Percentiles rank a stretch among this genome's conserved stretches.
These are phyloP conservation scores for Leersia perrieri DNA, from an alignment of 176 grass and related monocot genomes.

Conservation along the genomic window DNA sequence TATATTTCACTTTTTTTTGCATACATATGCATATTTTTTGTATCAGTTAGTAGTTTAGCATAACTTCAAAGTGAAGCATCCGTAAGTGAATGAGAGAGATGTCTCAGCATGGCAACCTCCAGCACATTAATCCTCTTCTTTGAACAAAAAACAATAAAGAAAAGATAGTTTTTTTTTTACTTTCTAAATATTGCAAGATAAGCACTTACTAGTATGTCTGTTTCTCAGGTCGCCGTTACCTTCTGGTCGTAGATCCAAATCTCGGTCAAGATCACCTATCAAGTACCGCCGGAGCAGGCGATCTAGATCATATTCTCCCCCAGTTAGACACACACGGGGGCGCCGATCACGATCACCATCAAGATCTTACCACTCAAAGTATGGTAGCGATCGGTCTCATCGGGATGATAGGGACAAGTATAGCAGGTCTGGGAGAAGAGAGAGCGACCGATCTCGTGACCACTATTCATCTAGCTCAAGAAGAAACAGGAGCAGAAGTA, in stretches of 20 bases:
- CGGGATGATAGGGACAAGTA: slow-evolving; percentile 66
- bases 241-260: slow-evolving; percentile 51
- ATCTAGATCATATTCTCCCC: slow-evolving; percentile 71
- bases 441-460: slow-evolving; percentile 45
- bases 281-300: slow-evolving; percentile 73
- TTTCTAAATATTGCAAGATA: background rate
- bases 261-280: slow-evolving; percentile 89
- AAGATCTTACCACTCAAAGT: slow-evolving; percentile 57
- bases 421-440: slow-evolving; percentile 57
- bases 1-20: slow-evolving; percentile 2
- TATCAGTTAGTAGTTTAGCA: background rate
- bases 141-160: background rate
- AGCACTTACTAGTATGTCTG: slow-evolving; percentile 30
- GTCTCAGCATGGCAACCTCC: background rate
- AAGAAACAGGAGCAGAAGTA: slow-evolving; percentile 80
- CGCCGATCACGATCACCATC: slow-evolving; percentile 67
- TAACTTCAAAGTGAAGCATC: background rate
- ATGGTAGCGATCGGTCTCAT: slow-evolving; percentile 51
- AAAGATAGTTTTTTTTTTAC: background rate
- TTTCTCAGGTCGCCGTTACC: slow-evolving; percentile 76
- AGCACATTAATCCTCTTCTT: background rate
- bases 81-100: background rate
- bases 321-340: slow-evolving; percentile 51
- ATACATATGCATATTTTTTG: slow-evolving; percentile 2
- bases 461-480: slow-evolving; percentile 72